Conservation (phyloP, 73 alveolate species). For the Durusdinium trenchii region DNA sequence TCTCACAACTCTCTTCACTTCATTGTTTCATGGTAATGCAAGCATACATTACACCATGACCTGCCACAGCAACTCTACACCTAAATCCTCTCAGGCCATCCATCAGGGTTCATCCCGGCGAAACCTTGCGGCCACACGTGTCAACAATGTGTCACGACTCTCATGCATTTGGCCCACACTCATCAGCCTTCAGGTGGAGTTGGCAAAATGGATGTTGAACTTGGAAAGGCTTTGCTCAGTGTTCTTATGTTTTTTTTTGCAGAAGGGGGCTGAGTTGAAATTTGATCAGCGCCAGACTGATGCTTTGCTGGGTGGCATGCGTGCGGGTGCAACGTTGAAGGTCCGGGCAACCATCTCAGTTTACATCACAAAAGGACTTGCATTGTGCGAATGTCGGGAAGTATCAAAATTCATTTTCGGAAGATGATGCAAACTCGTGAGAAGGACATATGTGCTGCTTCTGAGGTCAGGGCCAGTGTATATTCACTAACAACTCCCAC, state of each 20-base stretch:
- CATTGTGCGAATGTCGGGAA: no score
- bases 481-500: conserved; percentile 24
- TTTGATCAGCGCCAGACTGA: conserved; percentile 6
- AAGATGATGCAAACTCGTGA: no score
- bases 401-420: no score
- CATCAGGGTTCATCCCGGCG: neutral
- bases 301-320: conserved; percentile 44
- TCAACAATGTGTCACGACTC: no score
- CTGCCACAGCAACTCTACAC: neutral
- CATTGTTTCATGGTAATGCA: no score
- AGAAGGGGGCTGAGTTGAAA: neutral
- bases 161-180: neutral
- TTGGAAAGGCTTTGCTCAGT: no score
- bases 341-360: neutral
- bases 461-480: conserved; percentile 47
- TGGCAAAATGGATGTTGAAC: neutral
- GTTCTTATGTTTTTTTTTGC: neutral
- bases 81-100: neutral
- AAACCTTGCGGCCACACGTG: neutral
- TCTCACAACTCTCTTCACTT: no score
- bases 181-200: neutral
- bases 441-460: no score
- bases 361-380: no score
- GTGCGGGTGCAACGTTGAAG: conserved; percentile 4
- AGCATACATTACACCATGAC: no score